Evolutionary conservation across 2,329 filamentous ascomycete species (phyloP).

Genomic region (Aspergillus fumigatus): DNA sequence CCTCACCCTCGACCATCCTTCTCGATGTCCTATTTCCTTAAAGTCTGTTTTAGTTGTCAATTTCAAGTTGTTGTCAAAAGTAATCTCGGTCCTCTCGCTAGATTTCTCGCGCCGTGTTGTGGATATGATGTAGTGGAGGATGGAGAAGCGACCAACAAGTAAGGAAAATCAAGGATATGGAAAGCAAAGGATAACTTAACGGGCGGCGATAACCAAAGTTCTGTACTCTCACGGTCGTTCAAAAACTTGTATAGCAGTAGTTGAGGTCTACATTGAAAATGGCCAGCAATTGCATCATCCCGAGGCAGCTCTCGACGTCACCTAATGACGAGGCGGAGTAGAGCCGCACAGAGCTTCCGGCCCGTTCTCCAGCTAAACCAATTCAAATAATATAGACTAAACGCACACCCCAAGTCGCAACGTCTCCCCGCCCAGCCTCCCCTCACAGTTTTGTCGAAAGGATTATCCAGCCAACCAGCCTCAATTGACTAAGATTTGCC

Average conservation of each 20-base stretch:
- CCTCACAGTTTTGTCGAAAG: slow-evolving; percentile 4
- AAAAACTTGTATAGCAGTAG: not conserved
- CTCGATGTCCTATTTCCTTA: slow-evolving; percentile 8
- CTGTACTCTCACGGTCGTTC: not conserved
- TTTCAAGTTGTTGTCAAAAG: slow-evolving; percentile 12
- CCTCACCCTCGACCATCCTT: slow-evolving; percentile 20
- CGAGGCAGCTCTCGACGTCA: not conserved
- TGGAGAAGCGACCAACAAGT: not conserved
- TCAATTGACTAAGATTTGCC: slow-evolving; percentile 6
- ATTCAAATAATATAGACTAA: not conserved
- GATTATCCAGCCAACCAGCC: slow-evolving; percentile 4
- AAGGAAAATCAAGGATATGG: not conserved
- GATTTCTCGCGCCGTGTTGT: not conserved
- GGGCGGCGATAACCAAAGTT: not conserved
- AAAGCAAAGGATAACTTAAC: not conserved
- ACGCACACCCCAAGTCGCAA: not conserved
- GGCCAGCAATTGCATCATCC: not conserved
- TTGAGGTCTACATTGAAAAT: not conserved
- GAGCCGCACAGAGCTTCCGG: not conserved
- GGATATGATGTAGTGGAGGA: not conserved
- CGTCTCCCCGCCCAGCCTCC: slow-evolving; percentile 18
- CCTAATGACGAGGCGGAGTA: not conserved
- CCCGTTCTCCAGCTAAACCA: slow-evolving; percentile 1
- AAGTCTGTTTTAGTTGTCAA: slow-evolving; percentile 18
- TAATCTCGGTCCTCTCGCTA: not conserved